Base-by-base conservation (phyloP, 176 grass and related monocot species). In the Sorghum bicolor region DNA sequence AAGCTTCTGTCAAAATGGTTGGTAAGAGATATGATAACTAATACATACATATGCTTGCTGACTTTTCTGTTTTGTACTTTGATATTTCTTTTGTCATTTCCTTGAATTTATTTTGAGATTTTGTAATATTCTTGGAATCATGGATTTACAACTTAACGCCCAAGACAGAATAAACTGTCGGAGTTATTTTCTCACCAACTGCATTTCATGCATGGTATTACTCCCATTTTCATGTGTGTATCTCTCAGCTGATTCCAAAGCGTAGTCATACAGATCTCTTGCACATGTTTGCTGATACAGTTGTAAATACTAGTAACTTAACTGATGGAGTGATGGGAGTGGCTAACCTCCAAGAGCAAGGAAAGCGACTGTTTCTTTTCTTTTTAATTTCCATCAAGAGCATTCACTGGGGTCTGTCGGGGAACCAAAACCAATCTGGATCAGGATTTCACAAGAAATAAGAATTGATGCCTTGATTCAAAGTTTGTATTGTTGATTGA, bases 1-100 rank as follows among this genome's bases (percentile, higher is more conserved):
- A 93, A 77, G 64, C 87, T 99, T 91, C 85, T 96, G 31, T 96
- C 91, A 75, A 85, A 90, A 88, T 75, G 91, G 96, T 99, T 92
- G 81, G 93, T 97, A 85, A 94, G 64, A 85, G 26, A 83, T 81
- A 71, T 60, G 64, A 24, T 40, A 76, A 70, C 50, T 20, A 36
- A 16, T 82, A 58, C 2, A 57, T 62, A 17, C 34, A 65, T 81
- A 30, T 43, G 25, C 48, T 64, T 20, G 2, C 72, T 40, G 71
- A 47, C 14, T 82, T 25, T 70, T 88, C 8, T 86, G 7, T 80
- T 82, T 53, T 10, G 40, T 75, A 13, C 58, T 80, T 60, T 44
- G 60, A 30, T 80, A 24, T 83, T 45, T 83, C 25, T 52, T 36
- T 37, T 60, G 34, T 10, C 19, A 67, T 78, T 67, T 82, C 2